Percentiles rank a stretch among this genome's conserved stretches.
phyloP scores from a whole-genome alignment of 768 basidiomycete species.

The Boletus patriciae region DNA sequence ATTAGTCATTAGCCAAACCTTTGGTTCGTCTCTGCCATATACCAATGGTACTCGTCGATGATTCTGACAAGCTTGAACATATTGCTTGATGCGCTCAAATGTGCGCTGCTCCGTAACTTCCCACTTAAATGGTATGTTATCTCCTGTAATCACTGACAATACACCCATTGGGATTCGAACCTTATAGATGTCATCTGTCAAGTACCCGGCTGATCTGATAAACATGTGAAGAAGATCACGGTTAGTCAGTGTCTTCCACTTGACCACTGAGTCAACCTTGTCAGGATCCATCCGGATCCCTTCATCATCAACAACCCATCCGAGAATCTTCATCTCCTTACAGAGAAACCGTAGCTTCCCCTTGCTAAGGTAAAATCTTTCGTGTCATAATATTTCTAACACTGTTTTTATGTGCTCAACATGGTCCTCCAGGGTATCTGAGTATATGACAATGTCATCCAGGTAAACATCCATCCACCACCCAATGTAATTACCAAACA shows the following conservation, averaged over 20 bases:
- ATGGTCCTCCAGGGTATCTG: conserved; percentile 28
- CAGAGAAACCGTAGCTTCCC: conserved; percentile 37
- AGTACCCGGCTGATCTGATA: neutral
- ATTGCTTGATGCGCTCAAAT: too few species aligned
- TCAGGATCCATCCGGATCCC: conserved; percentile 45
- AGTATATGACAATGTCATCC: conserved; percentile 6
- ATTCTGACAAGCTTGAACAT: too few species aligned
- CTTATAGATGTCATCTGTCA: conserved; percentile 5
- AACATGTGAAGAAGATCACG: neutral
- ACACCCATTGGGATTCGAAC: neutral
- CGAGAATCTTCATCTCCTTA: conserved; percentile 33
- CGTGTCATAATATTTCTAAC: conserved; percentile 29
- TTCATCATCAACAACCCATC: conserved; percentile 35
- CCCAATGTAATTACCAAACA: neutral
- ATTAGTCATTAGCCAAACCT: too few species aligned
- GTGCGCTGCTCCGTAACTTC: too few species aligned
- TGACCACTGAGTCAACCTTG: conserved; percentile 40
- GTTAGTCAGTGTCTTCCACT: neutral
- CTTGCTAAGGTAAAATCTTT: conserved; percentile 39
- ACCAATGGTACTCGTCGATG: too few species aligned
- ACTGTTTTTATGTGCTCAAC: conserved; percentile 32
- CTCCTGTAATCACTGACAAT: neutral
- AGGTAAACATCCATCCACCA: conserved; percentile 10
- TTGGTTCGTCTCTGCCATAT: too few species aligned
- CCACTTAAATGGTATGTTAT: neutral